A percentile compares a stretch with the other conserved stretches of the same genome.
Conservation (phyloP, 129 eudicot genomes). For the Tagetes erecta region DNA sequence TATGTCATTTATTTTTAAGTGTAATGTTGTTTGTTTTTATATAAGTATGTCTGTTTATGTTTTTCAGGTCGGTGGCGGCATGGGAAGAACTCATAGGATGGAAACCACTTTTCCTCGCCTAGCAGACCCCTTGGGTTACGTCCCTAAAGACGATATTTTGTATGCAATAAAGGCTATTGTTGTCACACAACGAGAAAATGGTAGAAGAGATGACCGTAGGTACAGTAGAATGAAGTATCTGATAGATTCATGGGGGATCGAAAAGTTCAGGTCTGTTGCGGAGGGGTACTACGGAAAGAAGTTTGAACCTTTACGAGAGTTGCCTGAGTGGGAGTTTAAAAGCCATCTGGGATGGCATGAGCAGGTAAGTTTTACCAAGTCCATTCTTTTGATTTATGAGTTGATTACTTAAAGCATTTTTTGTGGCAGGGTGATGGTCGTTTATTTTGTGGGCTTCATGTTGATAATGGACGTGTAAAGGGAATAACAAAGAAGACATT, state of each 20-base stretch:
- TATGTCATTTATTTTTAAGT: slow-evolving; percentile 25
- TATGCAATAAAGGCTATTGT: slow-evolving; percentile 98
- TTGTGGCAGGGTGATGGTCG: slow-evolving; percentile 84
- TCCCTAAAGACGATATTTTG: slow-evolving; percentile 92
- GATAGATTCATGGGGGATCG: slow-evolving; percentile 95
- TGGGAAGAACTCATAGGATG: slow-evolving; percentile 96
- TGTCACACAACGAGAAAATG: slow-evolving; percentile 94
- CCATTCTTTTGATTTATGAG: not conserved
- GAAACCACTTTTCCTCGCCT: slow-evolving; percentile 88
- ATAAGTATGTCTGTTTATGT: not conserved
- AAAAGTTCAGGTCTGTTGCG: slow-evolving; percentile 79
- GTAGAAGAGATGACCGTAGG: slow-evolving; percentile 95
- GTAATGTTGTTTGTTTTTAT: not conserved
- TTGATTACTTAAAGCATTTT: not conserved
- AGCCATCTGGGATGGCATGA: slow-evolving; percentile 97
- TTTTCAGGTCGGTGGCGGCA: slow-evolving; percentile 97
- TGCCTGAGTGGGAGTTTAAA: slow-evolving; percentile 97
- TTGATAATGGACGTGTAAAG: slow-evolving; percentile 87
- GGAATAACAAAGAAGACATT: slow-evolving; percentile 76
- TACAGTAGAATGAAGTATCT: slow-evolving; percentile 95
- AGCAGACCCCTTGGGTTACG: slow-evolving; percentile 95
- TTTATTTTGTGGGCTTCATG: slow-evolving; percentile 95
- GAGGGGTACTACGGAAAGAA: slow-evolving; percentile 88
- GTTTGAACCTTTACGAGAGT: slow-evolving; percentile 71
- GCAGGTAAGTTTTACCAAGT: slow-evolving; percentile 56